Evolutionary conservation across 495 filamentous ascomycete genomes (phyloP), one percentile per base, ranked within the genome.

Genomic region (Immersiella caudata): DNA sequence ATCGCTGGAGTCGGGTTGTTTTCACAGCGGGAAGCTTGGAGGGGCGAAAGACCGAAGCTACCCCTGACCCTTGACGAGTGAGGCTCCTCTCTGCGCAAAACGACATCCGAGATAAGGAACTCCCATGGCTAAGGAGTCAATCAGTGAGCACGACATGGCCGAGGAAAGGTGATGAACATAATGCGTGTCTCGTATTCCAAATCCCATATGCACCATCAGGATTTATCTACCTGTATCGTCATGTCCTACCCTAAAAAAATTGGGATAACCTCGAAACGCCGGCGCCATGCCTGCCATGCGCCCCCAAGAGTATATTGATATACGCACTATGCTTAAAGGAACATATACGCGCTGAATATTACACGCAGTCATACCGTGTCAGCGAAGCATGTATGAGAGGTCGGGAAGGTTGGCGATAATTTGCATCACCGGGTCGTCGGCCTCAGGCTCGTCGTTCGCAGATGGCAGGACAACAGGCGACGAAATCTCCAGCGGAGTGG

Each of bases 321-420:
- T n/a, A 11, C 20, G 52, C 52, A 11, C 24, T 11, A 22, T 9
- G 52, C 52, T 24, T 11, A 26, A 9, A 25, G 64, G 20, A 27
- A 65, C 21, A 35, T 21, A 62, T 55, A 65, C 16, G 29, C 8
- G 29, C 29, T 33, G 29, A 33, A 33, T 4, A 21, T 0, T 54
- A 62, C 33, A 62, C 11, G 27, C 8, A 49, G 21, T 11, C 29
- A 33, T 29, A 1, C 21, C 20, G 3, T 6, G 12, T 58, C 58
- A 81, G 49, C 77, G 75, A 18, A 87, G 64, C 84, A 87, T 87
- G 66, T 85, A 87, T 12, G 84, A 83, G 6, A 87, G 68, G 69
- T 87, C 80, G 2, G 84, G 83, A 33, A 87, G 68, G 33, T 75
- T 75, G 55, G 73, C 72, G 21, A 85, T 67, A 33, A 85, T 70